Percentiles rank a stretch among this genome's conserved stretches.
These are phyloP conservation scores for Amphirosellinia nigrospora DNA, from an alignment of 495 filamentous ascomycete species.

Conservation along the genomic window DNA sequence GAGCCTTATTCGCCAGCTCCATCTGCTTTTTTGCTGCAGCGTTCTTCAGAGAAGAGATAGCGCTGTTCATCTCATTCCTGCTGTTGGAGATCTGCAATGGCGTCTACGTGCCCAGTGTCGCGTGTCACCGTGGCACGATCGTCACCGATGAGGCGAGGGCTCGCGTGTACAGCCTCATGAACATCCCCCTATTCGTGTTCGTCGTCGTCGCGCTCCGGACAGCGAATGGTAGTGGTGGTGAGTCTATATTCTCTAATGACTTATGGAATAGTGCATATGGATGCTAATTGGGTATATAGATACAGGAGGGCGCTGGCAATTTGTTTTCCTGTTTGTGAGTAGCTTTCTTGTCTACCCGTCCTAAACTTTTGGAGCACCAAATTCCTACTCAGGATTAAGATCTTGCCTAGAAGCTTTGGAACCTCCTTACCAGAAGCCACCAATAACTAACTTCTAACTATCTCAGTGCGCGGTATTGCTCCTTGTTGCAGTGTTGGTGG, in stretches of 20 bases:
- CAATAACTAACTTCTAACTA: not conserved
- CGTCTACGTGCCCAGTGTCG: constrained; percentile 54
- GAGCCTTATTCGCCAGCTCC: constrained; percentile 32
- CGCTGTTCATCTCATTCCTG: constrained; percentile 47
- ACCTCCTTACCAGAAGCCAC: not conserved
- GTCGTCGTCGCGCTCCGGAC: constrained; percentile 50
- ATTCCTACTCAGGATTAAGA: not conserved
- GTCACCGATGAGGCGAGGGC: constrained; percentile 49
- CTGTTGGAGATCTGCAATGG: constrained; percentile 54
- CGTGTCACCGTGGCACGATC: constrained; percentile 47
- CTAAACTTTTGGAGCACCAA: not conserved
- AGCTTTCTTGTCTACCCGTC: not conserved
- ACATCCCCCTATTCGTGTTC: constrained; percentile 54
- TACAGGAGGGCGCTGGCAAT: constrained; percentile 27
- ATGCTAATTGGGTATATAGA: constrained; percentile 11
- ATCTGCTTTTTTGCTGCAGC: constrained; percentile 40
- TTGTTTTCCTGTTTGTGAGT: constrained; percentile 32
- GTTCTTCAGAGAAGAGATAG: constrained; percentile 37
- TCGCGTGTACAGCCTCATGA: constrained; percentile 52
- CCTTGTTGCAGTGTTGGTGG: constrained; percentile 29
- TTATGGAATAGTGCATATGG: not conserved
- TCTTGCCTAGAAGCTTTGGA: not conserved
- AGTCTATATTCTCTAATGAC: constrained; percentile 4
- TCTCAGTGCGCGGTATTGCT: constrained; percentile 32
- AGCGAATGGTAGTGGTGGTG: constrained; percentile 40